These are phyloP conservation scores for Pascua guehoae DNA, from an alignment of 1,284 basidiomycete species.

Conservation along the genomic window DNA sequence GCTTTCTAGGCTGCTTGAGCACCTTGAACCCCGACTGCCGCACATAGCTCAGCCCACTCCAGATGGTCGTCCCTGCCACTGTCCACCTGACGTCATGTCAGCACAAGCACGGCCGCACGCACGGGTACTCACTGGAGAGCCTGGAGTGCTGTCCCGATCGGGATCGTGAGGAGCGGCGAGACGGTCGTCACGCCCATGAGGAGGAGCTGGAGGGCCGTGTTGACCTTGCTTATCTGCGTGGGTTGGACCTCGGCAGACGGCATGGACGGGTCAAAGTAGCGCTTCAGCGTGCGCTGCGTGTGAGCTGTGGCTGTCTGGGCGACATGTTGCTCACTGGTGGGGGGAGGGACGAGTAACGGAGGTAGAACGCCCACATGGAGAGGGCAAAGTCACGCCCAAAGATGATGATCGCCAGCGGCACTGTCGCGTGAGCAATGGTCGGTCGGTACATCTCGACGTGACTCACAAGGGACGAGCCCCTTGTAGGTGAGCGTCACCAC, in stretches of 20 bases:
- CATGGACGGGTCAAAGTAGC: constrained; percentile 94
- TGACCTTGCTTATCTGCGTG: constrained; percentile 86
- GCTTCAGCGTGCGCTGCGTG: constrained; percentile 74
- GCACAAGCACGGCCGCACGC: not conserved
- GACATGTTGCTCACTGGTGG: constrained; percentile 60
- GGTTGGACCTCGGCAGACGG: constrained; percentile 91
- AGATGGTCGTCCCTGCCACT: constrained; percentile 83
- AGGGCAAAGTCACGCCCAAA: constrained; percentile 85
- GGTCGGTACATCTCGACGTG: not conserved
- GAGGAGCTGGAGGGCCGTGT: constrained; percentile 85
- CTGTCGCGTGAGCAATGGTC: constrained; percentile 53
- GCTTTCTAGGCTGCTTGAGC: constrained; percentile 24
- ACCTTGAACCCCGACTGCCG: constrained; percentile 68
- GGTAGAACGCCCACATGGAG: constrained; percentile 86
- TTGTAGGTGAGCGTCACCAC: constrained; percentile 80
- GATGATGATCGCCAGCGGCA: constrained; percentile 78
- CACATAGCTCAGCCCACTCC: constrained; percentile 86
- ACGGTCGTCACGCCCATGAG: constrained; percentile 82
- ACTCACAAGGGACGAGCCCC: constrained; percentile 74
- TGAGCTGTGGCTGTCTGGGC: constrained; percentile 2
- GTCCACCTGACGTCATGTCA: constrained; percentile 58
- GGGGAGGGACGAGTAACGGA: constrained; percentile 85
- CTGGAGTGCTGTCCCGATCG: constrained; percentile 58
- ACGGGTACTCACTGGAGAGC: constrained; percentile 59
- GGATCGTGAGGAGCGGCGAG: constrained; percentile 61